Base-by-base conservation (phyloP, 805 yeast genomes). In the Diddensiella santjacobensis region DNA sequence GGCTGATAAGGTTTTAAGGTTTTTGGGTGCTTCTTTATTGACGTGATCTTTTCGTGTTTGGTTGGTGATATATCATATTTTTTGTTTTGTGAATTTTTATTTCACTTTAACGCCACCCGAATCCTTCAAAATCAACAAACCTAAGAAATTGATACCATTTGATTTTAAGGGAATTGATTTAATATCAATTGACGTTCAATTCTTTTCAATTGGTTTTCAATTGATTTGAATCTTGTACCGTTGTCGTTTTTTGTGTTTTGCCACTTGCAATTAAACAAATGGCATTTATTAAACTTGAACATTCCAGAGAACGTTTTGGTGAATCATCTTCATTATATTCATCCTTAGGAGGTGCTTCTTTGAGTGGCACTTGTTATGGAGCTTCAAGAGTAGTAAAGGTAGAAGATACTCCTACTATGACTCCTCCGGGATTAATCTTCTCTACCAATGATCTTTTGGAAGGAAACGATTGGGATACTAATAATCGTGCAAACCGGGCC, bases 321-420 rank as follows among this genome's bases (percentile, higher is more conserved):
- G 31, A 26, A 6, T 35, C 38, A 8, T 35, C 38, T 8, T 35
- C 38, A 8, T 35, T 35, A 8, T 35, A n/a, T 17, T 17, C 38
- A 6, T 35, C 20, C 15, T 13, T 26, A 13, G 31, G 31, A 26
- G 31, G 31, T 26, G 31, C 31, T 13, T 26, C 11, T 26, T 15
- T 15, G 20, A 6, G 17, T 35, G 38, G 20, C 20, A 15, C 15
- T 17, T 35, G 17, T 8, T 13, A 35, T 35, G 6, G 18, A 8
- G 20, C 38, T 15, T 35, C 38, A n/a, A 35, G 20, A 35, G 15
- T 35, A 10, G 15, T 35, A 10, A 35, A 17, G 8, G 20, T 17
- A 8, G 26, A 8, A 24, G 35, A 23, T n/a, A 40, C 44, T n/a
- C 44, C 44, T 22, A 22, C 33, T 10, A 40, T 40, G 44, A 40